Conservation (phyloP, 176 grass and related monocot genomes). For the Cenchrus americanus region DNA sequence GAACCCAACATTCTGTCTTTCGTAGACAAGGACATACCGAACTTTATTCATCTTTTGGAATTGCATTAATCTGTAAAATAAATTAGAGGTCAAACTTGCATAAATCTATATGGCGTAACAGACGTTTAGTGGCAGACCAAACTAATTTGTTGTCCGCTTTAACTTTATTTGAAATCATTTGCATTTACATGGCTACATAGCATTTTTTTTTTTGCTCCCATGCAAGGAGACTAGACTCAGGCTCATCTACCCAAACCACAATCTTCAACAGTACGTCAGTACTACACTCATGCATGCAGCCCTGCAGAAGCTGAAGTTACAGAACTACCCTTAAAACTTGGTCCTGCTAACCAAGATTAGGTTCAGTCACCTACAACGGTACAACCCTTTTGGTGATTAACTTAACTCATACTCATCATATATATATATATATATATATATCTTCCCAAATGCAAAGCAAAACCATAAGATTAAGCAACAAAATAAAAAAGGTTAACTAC, state of each 20-base stretch:
- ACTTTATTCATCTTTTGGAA: not conserved
- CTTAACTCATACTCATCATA: slow-evolving; percentile 18
- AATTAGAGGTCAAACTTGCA: not conserved
- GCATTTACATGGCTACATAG: slow-evolving; percentile 12
- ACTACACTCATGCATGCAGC: not conserved
- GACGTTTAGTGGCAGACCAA: not conserved
- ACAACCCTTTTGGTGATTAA: slow-evolving; percentile 9
- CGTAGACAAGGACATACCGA: not conserved
- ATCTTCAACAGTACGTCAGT: not conserved
- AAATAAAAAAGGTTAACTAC: slow-evolving; percentile 12
- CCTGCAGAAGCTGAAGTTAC: slow-evolving; percentile 11
- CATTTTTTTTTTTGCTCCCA: not conserved
- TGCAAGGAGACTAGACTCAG: not conserved
- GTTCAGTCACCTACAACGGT: slow-evolving; percentile 18
- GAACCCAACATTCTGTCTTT: not conserved
- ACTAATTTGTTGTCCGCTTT: not conserved
- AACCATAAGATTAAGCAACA: slow-evolving; percentile 1
- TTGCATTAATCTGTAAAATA: not conserved
- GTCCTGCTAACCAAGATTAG: not conserved
- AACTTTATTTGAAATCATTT: not conserved
- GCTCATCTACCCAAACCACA: not conserved
- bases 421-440: slow-evolving; percentile 36
- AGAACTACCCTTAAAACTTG: slow-evolving; percentile 1
- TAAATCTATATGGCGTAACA: too few species aligned
- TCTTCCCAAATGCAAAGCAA: not conserved